phyloP scores from a whole-genome alignment of 441 rosid species.

The Aleurites moluccanus region DNA sequence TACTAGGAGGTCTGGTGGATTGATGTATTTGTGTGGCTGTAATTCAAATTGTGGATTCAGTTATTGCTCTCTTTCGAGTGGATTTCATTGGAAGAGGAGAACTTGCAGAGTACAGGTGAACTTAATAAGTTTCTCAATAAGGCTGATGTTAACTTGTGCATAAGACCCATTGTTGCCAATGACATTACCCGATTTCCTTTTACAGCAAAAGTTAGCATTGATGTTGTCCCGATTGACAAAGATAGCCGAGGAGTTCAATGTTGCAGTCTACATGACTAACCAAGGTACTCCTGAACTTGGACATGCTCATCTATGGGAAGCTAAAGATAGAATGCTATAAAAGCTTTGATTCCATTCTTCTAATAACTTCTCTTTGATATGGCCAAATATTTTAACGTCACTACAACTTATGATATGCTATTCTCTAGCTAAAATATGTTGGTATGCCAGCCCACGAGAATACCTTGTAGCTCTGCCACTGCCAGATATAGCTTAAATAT shows the following conservation, averaged over 20 bases:
- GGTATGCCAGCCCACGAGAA: neutral
- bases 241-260: slow-evolving; percentile 91
- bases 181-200: slow-evolving; percentile 15
- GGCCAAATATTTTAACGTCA: slow-evolving; percentile 1
- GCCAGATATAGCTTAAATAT: neutral
- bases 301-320: neutral
- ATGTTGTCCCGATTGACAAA: slow-evolving; percentile 85
- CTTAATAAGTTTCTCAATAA: neutral
- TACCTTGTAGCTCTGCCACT: neutral
- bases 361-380: neutral
- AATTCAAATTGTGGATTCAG: slow-evolving; percentile 80
- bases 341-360: neutral
- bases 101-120: slow-evolving; percentile 93
- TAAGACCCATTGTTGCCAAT: slow-evolving; percentile 12
- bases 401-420: neutral
- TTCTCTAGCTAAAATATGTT: neutral
- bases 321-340: neutral
- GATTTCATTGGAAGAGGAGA: slow-evolving; percentile 96
- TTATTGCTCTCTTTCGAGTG: slow-evolving; percentile 86
- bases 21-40: slow-evolving; percentile 21
- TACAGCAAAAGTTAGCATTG: slow-evolving; percentile 93
- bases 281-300: slow-evolving; percentile 49
- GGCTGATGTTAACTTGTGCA: neutral
- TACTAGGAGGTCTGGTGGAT: slow-evolving; percentile 5
- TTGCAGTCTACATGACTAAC: slow-evolving; percentile 91